Evolutionary conservation across 1,284 basidiomycete species (phyloP).

Genomic region (Pascua sp.): DNA sequence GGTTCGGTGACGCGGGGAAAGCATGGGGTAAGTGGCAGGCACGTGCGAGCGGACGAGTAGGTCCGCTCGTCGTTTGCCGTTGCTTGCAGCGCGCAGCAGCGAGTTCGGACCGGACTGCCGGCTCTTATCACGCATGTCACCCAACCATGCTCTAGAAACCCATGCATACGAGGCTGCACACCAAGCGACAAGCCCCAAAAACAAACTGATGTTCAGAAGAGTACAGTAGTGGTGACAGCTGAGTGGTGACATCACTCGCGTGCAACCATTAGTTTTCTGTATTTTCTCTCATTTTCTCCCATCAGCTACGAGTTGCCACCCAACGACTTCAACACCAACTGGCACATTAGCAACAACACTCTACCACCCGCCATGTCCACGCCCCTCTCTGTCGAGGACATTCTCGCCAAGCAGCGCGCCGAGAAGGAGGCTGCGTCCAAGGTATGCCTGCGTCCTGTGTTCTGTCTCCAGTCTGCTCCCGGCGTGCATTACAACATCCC

Average conservation of each 20-base stretch:
- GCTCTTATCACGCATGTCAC: background rate
- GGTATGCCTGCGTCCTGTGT: constrained; percentile 52
- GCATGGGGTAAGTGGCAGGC: too few relatives aligned
- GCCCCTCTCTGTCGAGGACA: constrained; percentile 60
- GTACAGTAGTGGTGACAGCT: too few relatives aligned
- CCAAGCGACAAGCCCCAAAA: too few relatives aligned
- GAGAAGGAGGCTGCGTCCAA: constrained; percentile 86
- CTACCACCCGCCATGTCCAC: constrained; percentile 7
- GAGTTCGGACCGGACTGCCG: background rate
- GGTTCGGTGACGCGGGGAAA: too few relatives aligned
- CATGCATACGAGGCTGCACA: too few relatives aligned
- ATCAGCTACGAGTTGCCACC: background rate
- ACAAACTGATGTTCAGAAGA: too few relatives aligned
- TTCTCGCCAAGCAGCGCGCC: constrained; percentile 77
- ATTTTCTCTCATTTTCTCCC: background rate
- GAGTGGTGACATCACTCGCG: too few relatives aligned
- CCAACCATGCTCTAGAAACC: background rate
- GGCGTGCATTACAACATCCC: too few relatives aligned
- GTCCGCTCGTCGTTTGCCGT: too few relatives aligned
- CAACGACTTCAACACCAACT: background rate
- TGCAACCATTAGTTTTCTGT: background rate
- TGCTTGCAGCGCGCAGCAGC: too few relatives aligned
- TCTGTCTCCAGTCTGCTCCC: too few relatives aligned
- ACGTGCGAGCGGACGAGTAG: too few relatives aligned
- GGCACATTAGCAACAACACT: background rate